A percentile compares a stretch with the other conserved stretches of the same genome.
These are phyloP conservation scores for Candida wancherniae DNA, from an alignment of 805 yeast species.

Conservation along the genomic window DNA sequence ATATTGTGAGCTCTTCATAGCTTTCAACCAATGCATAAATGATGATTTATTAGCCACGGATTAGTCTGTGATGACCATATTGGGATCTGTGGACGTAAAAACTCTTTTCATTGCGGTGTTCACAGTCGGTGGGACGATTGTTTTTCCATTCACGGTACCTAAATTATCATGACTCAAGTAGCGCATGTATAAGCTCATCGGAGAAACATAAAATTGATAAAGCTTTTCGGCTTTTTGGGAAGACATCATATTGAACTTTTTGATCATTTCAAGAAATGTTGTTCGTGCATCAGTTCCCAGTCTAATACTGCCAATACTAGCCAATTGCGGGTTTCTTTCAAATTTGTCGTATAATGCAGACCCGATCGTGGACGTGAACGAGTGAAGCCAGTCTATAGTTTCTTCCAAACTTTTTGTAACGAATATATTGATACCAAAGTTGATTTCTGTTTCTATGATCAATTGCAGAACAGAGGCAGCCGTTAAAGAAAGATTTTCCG, in stretches of 20 bases:
- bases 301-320: slow-evolving; percentile 50
- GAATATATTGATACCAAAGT: slow-evolving; percentile 46
- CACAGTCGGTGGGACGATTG: slow-evolving; percentile 46
- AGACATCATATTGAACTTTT: slow-evolving; percentile 57
- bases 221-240: slow-evolving; percentile 45
- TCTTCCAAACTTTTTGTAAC: slow-evolving; percentile 45
- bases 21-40: neutral
- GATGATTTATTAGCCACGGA: neutral
- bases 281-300: slow-evolving; percentile 49
- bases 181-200: slow-evolving; percentile 29
- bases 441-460: slow-evolving; percentile 43
- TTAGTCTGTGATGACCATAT: slow-evolving; percentile 27
- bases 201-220: slow-evolving; percentile 34
- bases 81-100: slow-evolving; percentile 48
- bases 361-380: slow-evolving; percentile 51
- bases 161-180: slow-evolving; percentile 18
- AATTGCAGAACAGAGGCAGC: slow-evolving; percentile 36
- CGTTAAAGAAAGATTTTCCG: slow-evolving; percentile 9
- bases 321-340: slow-evolving; percentile 49
- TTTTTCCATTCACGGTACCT: slow-evolving; percentile 39
- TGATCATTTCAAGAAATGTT: slow-evolving; percentile 45
- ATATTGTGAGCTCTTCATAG: neutral
- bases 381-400: slow-evolving; percentile 47
- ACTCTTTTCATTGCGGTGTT: slow-evolving; percentile 45
- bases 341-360: slow-evolving; percentile 48